phyloP scores from a whole-genome alignment of 345 rosid species.

The Euphorbia pulcherrima region DNA sequence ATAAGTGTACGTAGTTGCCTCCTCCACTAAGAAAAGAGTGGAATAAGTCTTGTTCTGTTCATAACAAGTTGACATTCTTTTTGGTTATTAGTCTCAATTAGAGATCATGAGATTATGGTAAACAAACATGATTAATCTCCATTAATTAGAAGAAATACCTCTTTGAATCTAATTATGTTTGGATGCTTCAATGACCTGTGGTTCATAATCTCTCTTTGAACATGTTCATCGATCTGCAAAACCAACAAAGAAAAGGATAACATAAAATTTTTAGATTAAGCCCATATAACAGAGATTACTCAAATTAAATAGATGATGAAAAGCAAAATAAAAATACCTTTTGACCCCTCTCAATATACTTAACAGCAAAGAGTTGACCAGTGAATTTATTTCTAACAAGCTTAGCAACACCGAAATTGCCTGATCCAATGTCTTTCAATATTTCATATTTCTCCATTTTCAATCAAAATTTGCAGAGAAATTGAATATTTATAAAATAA shows the following conservation, averaged over 20 bases:
- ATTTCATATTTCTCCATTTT: constrained; percentile 26
- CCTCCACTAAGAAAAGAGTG: background rate
- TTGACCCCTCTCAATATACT: constrained; percentile 27
- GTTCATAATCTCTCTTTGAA: constrained; percentile 29
- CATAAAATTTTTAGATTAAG: background rate
- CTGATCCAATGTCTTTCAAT: constrained; percentile 28
- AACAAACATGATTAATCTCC: too few relatives aligned
- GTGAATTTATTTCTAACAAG: constrained; percentile 22
- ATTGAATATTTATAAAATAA: background rate
- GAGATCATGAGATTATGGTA: too few relatives aligned
- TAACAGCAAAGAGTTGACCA: constrained; percentile 24
- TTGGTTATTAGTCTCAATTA: background rate
- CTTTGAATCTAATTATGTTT: constrained; percentile 26
- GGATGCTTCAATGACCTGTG: constrained; percentile 28
- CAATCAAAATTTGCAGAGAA: background rate
- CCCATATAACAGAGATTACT: background rate
- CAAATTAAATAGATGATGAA: background rate
- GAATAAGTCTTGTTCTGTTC: background rate
- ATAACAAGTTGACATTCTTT: too few relatives aligned
- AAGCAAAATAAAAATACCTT: constrained; percentile 3
- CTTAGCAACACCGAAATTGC: constrained; percentile 32
- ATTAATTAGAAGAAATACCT: constrained; percentile 4
- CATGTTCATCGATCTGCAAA: constrained; percentile 28
- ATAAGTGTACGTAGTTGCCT: background rate
- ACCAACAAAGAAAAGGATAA: background rate